Conservation (phyloP, 352 stramenopile species). For the Phytophthora sp. region DNA sequence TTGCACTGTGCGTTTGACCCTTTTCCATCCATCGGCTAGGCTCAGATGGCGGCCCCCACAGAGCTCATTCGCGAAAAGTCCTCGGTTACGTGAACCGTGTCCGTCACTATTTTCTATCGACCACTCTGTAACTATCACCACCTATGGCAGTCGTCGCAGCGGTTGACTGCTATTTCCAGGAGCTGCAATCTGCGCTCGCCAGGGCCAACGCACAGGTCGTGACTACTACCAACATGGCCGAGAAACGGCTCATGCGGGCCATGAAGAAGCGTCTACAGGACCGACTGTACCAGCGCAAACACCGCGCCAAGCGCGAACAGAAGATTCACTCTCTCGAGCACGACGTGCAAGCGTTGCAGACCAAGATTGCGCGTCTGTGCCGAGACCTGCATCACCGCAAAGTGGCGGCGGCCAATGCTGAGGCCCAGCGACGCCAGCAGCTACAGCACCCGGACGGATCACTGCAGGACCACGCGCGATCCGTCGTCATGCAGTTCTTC, state of each 20-base stretch:
- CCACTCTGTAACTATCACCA: too few relatives aligned
- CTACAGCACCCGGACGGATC: constrained; percentile 15
- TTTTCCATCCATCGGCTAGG: background rate
- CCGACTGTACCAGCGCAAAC: constrained; percentile 45
- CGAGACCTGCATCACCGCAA: constrained; percentile 26
- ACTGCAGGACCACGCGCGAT: constrained; percentile 26
- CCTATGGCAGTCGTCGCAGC: constrained; percentile 18
- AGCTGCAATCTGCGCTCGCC: constrained; percentile 18
- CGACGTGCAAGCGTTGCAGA: constrained; percentile 29
- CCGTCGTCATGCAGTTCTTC: constrained; percentile 39
- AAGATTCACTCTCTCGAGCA: constrained; percentile 26
- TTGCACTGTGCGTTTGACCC: constrained; percentile 8
- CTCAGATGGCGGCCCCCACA: too few relatives aligned
- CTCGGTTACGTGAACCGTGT: background rate
- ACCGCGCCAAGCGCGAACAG: constrained; percentile 44
- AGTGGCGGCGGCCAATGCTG: constrained; percentile 3
- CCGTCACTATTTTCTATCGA: too few relatives aligned
- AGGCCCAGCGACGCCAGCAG: constrained; percentile 20
- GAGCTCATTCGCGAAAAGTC: constrained; percentile 16
- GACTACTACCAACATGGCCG: constrained; percentile 17
- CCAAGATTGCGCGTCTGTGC: constrained; percentile 37
- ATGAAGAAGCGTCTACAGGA: constrained; percentile 43
- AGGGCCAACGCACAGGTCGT: constrained; percentile 20
- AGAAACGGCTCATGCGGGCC: constrained; percentile 21
- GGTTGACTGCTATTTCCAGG: constrained; percentile 16